Conservation (phyloP, 73 alveolate species). For the Paramecium sonneborni region DNA sequence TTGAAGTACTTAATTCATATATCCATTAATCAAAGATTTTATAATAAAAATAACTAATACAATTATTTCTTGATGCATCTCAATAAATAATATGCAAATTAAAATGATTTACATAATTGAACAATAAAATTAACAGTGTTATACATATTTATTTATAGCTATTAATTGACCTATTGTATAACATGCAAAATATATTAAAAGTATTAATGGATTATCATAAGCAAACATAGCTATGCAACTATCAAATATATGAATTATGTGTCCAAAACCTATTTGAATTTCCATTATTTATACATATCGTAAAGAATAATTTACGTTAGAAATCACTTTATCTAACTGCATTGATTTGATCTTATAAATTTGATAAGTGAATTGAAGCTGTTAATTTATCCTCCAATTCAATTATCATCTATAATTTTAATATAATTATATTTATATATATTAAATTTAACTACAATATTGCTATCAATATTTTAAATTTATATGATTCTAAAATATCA, state of each 20-base stretch:
- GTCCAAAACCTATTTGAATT: background rate
- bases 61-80: background rate
- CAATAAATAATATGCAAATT: background rate
- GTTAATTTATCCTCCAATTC: constrained; percentile 2
- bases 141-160: background rate
- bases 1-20: background rate
- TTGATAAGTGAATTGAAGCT: background rate
- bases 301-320: background rate
- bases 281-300: background rate
- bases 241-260: background rate
- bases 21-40: background rate
- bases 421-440: too few relatives aligned
- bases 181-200: background rate
- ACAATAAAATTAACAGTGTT: background rate
- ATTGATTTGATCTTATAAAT: background rate
- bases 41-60: background rate
- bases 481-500: too few relatives aligned
- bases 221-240: background rate
- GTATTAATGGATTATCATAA: constrained; percentile 10
- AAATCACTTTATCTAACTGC: background rate
- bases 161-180: background rate
- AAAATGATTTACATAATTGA: background rate
- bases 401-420: background rate
- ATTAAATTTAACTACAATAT: too few relatives aligned
- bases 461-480: too few relatives aligned